Percentiles rank a stretch among this genome's conserved stretches.
These are phyloP conservation scores for Trichophyton simii DNA, from an alignment of 2,329 filamentous ascomycete species.

Conservation along the genomic window DNA sequence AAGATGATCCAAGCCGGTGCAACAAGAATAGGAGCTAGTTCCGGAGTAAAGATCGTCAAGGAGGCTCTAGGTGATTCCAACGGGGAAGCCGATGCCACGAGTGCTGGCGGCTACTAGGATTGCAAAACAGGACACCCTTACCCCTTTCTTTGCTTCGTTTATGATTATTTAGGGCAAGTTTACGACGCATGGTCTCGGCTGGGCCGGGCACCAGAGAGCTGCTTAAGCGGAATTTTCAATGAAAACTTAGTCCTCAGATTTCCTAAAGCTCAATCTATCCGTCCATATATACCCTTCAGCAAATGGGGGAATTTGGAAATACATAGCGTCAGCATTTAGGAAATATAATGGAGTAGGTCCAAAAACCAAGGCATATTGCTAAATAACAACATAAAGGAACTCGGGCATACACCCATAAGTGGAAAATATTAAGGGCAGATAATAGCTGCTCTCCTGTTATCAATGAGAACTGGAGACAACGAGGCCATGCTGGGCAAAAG, in stretches of 20 bases:
- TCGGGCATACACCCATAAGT: neutral
- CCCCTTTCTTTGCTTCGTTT: neutral
- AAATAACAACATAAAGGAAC: neutral
- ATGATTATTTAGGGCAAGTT: neutral
- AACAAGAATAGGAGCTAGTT: slow-evolving; percentile 44
- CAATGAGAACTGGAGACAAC: no score
- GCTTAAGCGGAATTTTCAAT: neutral
- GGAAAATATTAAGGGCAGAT: neutral
- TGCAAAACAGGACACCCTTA: neutral
- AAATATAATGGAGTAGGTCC: neutral
- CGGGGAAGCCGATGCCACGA: slow-evolving; percentile 2
- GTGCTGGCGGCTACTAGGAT: slow-evolving; percentile 4
- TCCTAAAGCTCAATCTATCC: neutral
- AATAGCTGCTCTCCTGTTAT: no score
- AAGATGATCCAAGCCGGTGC: slow-evolving; percentile 47
- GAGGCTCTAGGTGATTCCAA: slow-evolving; percentile 20
- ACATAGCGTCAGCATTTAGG: neutral
- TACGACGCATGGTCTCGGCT: neutral
- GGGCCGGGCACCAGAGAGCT: neutral
- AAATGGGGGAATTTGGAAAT: neutral
- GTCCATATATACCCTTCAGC: neutral
- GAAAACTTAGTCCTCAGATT: neutral
- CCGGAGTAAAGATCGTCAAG: slow-evolving; percentile 44
- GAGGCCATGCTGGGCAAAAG: no score
- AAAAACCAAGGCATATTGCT: neutral